Evolutionary conservation across 2,329 filamentous ascomycete species (phyloP).

Genomic region (Fusarium oxysporum): DNA sequence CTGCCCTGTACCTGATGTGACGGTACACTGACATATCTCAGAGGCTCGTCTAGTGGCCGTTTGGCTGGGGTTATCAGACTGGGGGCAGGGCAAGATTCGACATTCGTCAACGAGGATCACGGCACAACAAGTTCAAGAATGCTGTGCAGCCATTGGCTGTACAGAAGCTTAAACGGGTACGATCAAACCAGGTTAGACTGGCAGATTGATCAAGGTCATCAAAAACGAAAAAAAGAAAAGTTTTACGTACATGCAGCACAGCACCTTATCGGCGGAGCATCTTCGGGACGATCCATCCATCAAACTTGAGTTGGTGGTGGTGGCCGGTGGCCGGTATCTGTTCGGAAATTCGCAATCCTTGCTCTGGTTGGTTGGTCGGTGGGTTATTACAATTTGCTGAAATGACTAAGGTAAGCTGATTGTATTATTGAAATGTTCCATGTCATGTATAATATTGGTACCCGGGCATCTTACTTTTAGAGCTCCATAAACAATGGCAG

Average conservation of each 20-base stretch:
- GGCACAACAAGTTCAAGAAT: slow-evolving; percentile 29
- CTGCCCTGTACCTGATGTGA: slow-evolving; percentile 32
- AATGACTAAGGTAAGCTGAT: slow-evolving; percentile 16
- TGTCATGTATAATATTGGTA: neutral
- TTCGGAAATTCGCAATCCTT: slow-evolving; percentile 33
- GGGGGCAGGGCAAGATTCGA: slow-evolving; percentile 31
- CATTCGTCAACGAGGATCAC: slow-evolving; percentile 30
- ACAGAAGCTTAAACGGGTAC: slow-evolving; percentile 23
- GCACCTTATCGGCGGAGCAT: slow-evolving; percentile 45
- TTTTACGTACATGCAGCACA: slow-evolving; percentile 27
- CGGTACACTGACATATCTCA: slow-evolving; percentile 35
- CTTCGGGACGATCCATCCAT: slow-evolving; percentile 39
- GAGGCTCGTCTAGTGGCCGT: slow-evolving; percentile 42
- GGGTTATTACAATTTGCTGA: neutral
- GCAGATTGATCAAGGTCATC: slow-evolving; percentile 15
- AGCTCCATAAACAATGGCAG: slow-evolving; percentile 24
- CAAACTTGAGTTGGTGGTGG: neutral
- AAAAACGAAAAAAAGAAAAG: slow-evolving; percentile 31
- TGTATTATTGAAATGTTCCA: neutral
- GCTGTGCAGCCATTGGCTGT: slow-evolving; percentile 29
- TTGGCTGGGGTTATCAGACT: slow-evolving; percentile 34
- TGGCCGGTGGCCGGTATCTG: slow-evolving; percentile 22
- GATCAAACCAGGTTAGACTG: slow-evolving; percentile 15
- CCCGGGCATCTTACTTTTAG: slow-evolving; percentile 3
- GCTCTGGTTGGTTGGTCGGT: neutral